These are phyloP conservation scores for Irpex sp. DNA, from an alignment of 1,284 basidiomycete species.

Conservation along the genomic window DNA sequence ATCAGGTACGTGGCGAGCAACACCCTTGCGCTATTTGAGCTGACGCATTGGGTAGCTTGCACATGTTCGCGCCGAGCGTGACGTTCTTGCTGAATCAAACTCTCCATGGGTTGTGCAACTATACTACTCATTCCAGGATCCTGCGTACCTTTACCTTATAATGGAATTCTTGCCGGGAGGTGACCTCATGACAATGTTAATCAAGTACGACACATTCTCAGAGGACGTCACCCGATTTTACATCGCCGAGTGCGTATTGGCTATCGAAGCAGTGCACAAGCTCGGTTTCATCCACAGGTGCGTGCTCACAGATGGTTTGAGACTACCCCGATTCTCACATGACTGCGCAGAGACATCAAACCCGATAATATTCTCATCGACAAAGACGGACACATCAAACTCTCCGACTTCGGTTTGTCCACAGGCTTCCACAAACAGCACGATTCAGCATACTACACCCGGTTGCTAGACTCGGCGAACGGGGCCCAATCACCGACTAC, in stretches of 20 bases:
- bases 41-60: conserved; percentile 61
- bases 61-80: conserved; percentile 97
- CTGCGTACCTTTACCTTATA: conserved; percentile 93
- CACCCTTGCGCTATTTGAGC: conserved; percentile 11
- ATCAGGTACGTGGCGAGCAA: conserved; percentile 64
- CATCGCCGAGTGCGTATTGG: conserved; percentile 97
- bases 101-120: conserved; percentile 98
- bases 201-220: conserved; percentile 99
- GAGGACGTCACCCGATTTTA: conserved; percentile 99
- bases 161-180: conserved; percentile 99
- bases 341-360: conserved; percentile 83
- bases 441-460: conserved; percentile 94
- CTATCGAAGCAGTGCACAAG: conserved; percentile 97
- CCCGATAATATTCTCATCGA: conserved; percentile 99
- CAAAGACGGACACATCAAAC: conserved; percentile 93
- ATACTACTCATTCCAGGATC: conserved; percentile 98
- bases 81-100: conserved; percentile 96
- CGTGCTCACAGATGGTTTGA: conserved; percentile 21
- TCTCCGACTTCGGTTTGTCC: conserved; percentile 97
- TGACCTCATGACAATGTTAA: conserved; percentile 98
- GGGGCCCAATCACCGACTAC: conserved; percentile 37
- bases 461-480: conserved; percentile 61
- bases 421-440: conserved; percentile 98
- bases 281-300: conserved; percentile 98
- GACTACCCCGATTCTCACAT: conserved; percentile 2